Conservation (phyloP, 441 rosid species). For the Erysimum pusillum region DNA sequence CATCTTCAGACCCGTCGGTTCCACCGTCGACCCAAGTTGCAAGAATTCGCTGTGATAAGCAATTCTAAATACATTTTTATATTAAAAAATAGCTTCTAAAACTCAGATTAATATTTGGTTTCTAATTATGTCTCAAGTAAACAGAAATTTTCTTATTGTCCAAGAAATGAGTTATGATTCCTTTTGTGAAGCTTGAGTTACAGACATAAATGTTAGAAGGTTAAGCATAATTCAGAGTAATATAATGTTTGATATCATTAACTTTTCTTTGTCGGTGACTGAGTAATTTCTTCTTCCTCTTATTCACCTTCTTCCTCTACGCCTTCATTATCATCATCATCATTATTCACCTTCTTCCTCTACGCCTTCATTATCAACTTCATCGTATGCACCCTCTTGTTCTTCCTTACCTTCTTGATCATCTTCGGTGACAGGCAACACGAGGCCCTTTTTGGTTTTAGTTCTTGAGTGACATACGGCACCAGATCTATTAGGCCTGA, state of each 20-base stretch:
- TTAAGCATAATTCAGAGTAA: no score
- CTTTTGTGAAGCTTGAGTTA: conserved; percentile 13
- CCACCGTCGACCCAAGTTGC: conserved; percentile 30
- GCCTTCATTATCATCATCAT: no score
- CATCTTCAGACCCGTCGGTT: conserved; percentile 37
- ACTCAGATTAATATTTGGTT: conserved; percentile 2
- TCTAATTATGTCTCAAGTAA: conserved; percentile 31
- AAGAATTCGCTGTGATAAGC: not conserved
- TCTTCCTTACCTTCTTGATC: not conserved
- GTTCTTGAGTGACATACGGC: not conserved
- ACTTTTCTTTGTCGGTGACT: conserved; percentile 69
- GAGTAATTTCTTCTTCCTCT: conserved; percentile 55
- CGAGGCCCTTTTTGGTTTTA: not conserved
- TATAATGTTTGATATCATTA: conserved; percentile 49
- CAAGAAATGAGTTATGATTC: conserved; percentile 10
- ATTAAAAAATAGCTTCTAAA: not conserved
- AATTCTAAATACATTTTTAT: not conserved
- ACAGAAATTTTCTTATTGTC: conserved; percentile 34
- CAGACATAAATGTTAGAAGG: conserved; percentile 33
- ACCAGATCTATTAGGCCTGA: conserved; percentile 12
- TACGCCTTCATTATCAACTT: conserved; percentile 41
- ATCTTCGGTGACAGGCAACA: not conserved
- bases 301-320: no score
- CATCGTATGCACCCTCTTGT: conserved; percentile 13
- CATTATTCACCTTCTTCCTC: no score